Conservation (phyloP, 176 grass and related monocot species). For the Saccharum spontaneum region DNA sequence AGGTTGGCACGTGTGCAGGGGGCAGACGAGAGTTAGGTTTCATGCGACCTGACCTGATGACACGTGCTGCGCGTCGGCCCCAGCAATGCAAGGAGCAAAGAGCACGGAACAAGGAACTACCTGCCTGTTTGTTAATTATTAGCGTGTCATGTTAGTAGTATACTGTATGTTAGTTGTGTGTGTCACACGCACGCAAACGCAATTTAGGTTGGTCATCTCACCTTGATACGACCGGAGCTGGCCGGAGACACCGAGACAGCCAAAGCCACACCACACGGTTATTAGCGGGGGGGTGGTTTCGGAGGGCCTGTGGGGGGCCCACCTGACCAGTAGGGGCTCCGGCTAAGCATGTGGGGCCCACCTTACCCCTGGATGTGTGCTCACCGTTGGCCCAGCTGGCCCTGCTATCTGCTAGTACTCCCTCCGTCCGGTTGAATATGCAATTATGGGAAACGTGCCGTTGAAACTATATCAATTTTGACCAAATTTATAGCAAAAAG, state of each 20-base stretch:
- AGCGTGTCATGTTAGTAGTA: neutral
- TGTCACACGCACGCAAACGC: neutral
- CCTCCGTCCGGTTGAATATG: too few relatives aligned
- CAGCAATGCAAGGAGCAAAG: constrained; percentile 14
- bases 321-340: neutral
- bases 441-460: too few relatives aligned
- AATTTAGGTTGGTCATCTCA: neutral
- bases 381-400: constrained; percentile 13
- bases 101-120: constrained; percentile 52
- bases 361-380: neutral
- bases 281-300: too few relatives aligned
- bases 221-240: neutral
- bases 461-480: too few relatives aligned
- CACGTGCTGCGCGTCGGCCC: constrained; percentile 23
- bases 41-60: constrained; percentile 23
- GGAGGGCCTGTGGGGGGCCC: neutral
- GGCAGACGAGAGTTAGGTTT: constrained; percentile 70
- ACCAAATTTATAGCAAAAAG: too few relatives aligned
- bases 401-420: neutral
- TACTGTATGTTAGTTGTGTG: neutral
- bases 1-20: constrained; percentile 29
- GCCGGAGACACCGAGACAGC: too few relatives aligned
- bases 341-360: neutral
- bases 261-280: neutral
- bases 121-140: constrained; percentile 24